Evolutionary conservation across 2,329 filamentous ascomycete genomes (phyloP), one percentile per base, ranked within the genome.

Genomic region (Truncatella angustata): DNA sequence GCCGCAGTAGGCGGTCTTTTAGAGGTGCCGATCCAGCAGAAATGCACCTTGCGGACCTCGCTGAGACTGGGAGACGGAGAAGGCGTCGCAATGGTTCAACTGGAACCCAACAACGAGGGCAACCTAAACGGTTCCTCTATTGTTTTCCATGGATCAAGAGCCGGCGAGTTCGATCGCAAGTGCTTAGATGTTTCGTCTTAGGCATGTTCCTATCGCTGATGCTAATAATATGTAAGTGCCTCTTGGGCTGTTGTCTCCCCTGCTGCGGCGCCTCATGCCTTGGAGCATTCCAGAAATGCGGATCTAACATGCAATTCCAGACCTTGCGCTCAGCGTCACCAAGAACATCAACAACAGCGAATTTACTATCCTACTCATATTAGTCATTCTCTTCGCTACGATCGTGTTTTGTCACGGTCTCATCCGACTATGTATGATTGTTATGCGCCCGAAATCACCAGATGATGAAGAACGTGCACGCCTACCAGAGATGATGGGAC

Each of bases 401-500:
- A 82, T 93, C 58, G 84, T 95, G 70, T 94, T 96, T 76, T 87
- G 84, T 63, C 90, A 95, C 69, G 83, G 85, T 37, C 72, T 94
- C 14, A 81, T 94, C 52, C 84, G 88, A 16, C 77, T 95, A 4
- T 86, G 82, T 68, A 80, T 95, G 70, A 69, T 88, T 44, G 69
- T 87, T 12, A 70, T 85, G 50, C 78, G 77, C 32, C 76, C 76
- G 4, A 58, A 63, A 18, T 63, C 60, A 10, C 10, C 28, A 12
- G 53, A 51, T 30, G 18, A 61, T 28, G 54, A 55, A n/a, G 51
- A 56, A 40, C 54, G 59, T 16, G 54, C 57, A 47, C 52, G 57
- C 14, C 53, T 66, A 36, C 64, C 67, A 11, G 73, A 78, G 40
- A 77, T 81, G 60, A 71, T 76, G 39, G 79, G 77, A 1, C 76